phyloP scores from a whole-genome alignment of 2,329 filamentous ascomycete genomes.

The Alternaria infectoria region DNA sequence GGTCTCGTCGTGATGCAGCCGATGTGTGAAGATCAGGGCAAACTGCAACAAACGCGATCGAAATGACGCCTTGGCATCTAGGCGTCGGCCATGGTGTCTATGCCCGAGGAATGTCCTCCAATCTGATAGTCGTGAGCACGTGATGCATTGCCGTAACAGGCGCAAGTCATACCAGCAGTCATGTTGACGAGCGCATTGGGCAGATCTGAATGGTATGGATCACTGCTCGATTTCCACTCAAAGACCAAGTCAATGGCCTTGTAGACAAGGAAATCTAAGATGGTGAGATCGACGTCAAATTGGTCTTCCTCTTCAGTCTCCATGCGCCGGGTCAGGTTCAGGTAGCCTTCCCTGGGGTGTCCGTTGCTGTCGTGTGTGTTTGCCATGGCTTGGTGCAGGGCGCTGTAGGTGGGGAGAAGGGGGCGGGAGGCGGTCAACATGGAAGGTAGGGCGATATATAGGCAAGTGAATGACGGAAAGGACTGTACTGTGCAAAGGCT shows the following conservation, averaged over 20 bases:
- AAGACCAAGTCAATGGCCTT: conserved; percentile 54
- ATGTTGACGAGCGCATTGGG: conserved; percentile 41
- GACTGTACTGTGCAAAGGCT: conserved; percentile 14
- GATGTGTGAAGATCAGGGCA: conserved; percentile 52
- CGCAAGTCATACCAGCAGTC: conserved; percentile 37
- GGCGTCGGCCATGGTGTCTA: conserved; percentile 43
- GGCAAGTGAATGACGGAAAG: conserved; percentile 6
- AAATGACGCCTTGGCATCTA: conserved; percentile 52
- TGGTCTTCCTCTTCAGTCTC: conserved; percentile 46
- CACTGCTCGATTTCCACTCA: conserved; percentile 37
- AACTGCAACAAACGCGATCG: conserved; percentile 59
- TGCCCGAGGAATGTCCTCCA: conserved; percentile 54
- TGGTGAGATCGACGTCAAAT: conserved; percentile 60
- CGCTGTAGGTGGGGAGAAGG: conserved; percentile 13
- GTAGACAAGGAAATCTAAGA: conserved; percentile 63
- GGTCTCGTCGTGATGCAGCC: conserved; percentile 46
- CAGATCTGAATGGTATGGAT: conserved; percentile 41
- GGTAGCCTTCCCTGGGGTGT: conserved; percentile 36
- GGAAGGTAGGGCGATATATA: conserved; percentile 8
- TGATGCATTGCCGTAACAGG: neutral
- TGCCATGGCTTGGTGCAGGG: conserved; percentile 33
- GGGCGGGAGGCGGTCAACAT: conserved; percentile 26
- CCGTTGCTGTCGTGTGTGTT: conserved; percentile 22
- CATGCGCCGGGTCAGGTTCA: conserved; percentile 42
- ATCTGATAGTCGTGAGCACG: conserved; percentile 32